Conservation (phyloP, 768 basidiomycete species). For the Amanita thiersii region DNA sequence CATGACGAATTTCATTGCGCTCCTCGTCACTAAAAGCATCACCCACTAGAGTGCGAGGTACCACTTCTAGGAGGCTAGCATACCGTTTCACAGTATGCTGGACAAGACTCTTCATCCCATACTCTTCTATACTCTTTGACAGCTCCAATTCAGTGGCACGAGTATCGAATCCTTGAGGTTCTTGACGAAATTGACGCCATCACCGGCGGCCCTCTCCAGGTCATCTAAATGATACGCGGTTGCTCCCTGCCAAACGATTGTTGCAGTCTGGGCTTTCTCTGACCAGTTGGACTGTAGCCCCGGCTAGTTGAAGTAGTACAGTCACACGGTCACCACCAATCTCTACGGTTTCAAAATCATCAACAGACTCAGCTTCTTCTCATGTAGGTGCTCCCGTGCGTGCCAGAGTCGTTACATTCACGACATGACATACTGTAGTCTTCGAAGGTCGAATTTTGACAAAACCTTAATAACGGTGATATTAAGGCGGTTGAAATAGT, state of each 20-base stretch:
- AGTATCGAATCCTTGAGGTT: constrained; percentile 88
- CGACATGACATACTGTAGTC: constrained; percentile 92
- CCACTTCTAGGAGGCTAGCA: constrained; percentile 83
- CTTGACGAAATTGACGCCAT: constrained; percentile 95
- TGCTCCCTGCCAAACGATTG: constrained; percentile 91
- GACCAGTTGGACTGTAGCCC: constrained; percentile 43
- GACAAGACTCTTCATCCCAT: constrained; percentile 85
- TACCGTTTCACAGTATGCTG: constrained; percentile 93
- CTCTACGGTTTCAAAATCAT: constrained; percentile 92
- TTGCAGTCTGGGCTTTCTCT: constrained; percentile 81
- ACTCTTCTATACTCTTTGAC: constrained; percentile 71
- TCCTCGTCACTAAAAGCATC: constrained; percentile 86
- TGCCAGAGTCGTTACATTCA: constrained; percentile 92
- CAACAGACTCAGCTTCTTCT: constrained; percentile 91
- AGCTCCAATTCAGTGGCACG: constrained; percentile 93
- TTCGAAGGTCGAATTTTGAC: constrained; percentile 95
- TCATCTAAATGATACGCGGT: constrained; percentile 94
- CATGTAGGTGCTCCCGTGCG: constrained; percentile 93
- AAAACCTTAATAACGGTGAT: constrained; percentile 96
- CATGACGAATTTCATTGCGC: constrained; percentile 89
- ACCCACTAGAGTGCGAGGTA: constrained; percentile 89
- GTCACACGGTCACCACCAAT: constrained; percentile 98
- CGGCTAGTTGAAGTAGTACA: constrained; percentile 77
- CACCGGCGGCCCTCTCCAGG: constrained; percentile 92
- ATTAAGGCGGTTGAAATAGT: constrained; percentile 90